Evolutionary conservation across 208 protist genomes (phyloP).

Genomic region (Crithidia brevicula): DNA sequence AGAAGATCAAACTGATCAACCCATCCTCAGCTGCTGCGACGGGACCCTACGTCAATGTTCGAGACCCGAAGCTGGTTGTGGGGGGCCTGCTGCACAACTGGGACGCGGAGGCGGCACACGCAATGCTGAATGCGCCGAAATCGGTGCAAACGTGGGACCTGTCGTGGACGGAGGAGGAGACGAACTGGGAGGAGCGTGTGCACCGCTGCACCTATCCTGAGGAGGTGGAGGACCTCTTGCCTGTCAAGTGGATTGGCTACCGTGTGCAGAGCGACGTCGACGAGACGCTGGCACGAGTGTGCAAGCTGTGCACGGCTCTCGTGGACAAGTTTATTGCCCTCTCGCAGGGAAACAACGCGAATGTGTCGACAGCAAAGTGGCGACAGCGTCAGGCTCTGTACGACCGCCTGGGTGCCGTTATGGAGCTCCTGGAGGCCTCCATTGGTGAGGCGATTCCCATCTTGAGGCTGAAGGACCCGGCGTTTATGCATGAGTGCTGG

Average conservation of each 20-base stretch:
- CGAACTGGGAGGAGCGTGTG: conserved; percentile 79
- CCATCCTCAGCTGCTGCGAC: conserved; percentile 64
- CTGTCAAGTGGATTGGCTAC: conserved; percentile 90
- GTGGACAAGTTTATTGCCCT: conserved; percentile 85
- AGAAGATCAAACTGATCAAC: conserved; percentile 81
- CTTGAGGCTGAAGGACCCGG: conserved; percentile 72
- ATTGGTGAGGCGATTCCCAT: conserved; percentile 89
- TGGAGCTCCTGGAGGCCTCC: conserved; percentile 89
- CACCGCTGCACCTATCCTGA: conserved; percentile 77
- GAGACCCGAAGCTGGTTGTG: conserved; percentile 66
- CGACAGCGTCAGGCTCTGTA: conserved; percentile 81
- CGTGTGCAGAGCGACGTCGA: conserved; percentile 80
- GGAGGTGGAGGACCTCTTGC: conserved; percentile 87
- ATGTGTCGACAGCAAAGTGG: conserved; percentile 86
- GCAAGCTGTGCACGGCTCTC: conserved; percentile 88
- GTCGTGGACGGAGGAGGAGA: conserved; percentile 81
- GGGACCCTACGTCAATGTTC: conserved; percentile 64
- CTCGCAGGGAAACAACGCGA: conserved; percentile 76
- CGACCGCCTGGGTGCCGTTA: conserved; percentile 79
- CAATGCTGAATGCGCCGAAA: conserved; percentile 53
- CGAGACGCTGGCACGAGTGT: conserved; percentile 87
- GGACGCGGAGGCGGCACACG: conserved; percentile 77
- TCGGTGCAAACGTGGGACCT: conserved; percentile 80
- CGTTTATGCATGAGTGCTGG: conserved; percentile 87
- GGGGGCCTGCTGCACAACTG: conserved; percentile 84